Percentiles rank a stretch among this genome's conserved stretches.
phyloP scores from a whole-genome alignment of 202 grass and related monocot genomes.

The Schoenoplectus tabernaemontani region DNA sequence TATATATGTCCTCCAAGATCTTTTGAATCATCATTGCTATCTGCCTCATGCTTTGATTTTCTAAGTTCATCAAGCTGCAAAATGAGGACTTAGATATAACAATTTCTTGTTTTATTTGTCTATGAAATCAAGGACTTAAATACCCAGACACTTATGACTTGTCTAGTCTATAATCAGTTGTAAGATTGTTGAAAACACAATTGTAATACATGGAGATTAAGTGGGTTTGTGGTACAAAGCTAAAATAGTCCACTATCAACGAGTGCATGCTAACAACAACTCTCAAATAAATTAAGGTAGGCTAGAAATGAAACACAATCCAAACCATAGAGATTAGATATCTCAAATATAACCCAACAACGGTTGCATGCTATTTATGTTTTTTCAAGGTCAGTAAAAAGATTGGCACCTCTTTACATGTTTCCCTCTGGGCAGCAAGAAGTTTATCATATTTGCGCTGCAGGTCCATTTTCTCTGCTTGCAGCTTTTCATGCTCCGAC shows the following conservation, averaged over 20 bases:
- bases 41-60: slow-evolving; percentile 39
- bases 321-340: too few species aligned
- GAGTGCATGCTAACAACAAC: too few species aligned
- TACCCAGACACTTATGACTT: not conserved
- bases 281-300: too few species aligned
- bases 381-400: not conserved
- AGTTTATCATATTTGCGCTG: slow-evolving; percentile 86
- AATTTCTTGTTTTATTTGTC: not conserved
- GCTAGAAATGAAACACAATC: too few species aligned
- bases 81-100: too few species aligned
- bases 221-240: not conserved
- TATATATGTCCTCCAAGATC: not conserved
- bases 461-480: slow-evolving; percentile 84
- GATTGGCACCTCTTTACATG: slow-evolving; percentile 66
- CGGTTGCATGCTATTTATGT: not conserved
- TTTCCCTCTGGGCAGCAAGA: slow-evolving; percentile 53
- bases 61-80: slow-evolving; percentile 71
- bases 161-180: not conserved
- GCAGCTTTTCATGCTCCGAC: slow-evolving; percentile 84
- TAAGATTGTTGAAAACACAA: not conserved
- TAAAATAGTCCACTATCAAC: not conserved
- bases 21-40: slow-evolving; percentile 27
- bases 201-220: not conserved
- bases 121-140: not conserved
- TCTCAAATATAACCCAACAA: too few species aligned